Conservation (phyloP, 805 yeast species). For the Jamesozyma hellenica region DNA sequence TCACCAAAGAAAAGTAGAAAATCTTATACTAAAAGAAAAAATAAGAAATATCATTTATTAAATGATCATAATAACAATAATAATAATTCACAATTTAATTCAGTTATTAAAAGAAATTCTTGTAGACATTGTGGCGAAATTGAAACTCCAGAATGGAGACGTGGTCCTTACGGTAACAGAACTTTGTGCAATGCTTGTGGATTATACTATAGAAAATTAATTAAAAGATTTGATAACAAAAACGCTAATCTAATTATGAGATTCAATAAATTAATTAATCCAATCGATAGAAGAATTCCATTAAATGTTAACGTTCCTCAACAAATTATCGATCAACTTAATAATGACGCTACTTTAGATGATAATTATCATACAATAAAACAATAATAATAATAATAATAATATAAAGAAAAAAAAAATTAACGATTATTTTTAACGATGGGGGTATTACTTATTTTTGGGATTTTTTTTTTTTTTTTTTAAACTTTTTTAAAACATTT, state of each 20-base stretch:
- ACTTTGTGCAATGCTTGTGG: slow-evolving; percentile 94
- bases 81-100: too few relatives aligned
- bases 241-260: slow-evolving; percentile 26
- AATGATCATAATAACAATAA: too few relatives aligned
- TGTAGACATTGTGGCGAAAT: slow-evolving; percentile 66
- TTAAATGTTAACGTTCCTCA: slow-evolving; percentile 18
- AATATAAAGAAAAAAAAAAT: not conserved
- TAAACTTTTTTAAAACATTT: too few relatives aligned
- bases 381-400: not conserved
- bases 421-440: too few relatives aligned
- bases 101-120: too few relatives aligned
- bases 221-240: slow-evolving; percentile 29
- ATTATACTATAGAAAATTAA: slow-evolving; percentile 54
- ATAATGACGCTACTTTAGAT: slow-evolving; percentile 7
- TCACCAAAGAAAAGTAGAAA: too few relatives aligned
- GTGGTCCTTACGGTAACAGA: slow-evolving; percentile 78
- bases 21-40: not conserved
- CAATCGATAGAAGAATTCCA: slow-evolving; percentile 27
- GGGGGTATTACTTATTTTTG: too few relatives aligned
- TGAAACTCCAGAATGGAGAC: slow-evolving; percentile 88
- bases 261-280: slow-evolving; percentile 18
- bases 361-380: slow-evolving; percentile 3
- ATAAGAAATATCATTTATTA: not conserved
- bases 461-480: too few relatives aligned
- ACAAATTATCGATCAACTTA: slow-evolving; percentile 11